These are phyloP conservation scores for Phytopythium mirpurense DNA, from an alignment of 352 stramenopile genomes.

Conservation along the genomic window DNA sequence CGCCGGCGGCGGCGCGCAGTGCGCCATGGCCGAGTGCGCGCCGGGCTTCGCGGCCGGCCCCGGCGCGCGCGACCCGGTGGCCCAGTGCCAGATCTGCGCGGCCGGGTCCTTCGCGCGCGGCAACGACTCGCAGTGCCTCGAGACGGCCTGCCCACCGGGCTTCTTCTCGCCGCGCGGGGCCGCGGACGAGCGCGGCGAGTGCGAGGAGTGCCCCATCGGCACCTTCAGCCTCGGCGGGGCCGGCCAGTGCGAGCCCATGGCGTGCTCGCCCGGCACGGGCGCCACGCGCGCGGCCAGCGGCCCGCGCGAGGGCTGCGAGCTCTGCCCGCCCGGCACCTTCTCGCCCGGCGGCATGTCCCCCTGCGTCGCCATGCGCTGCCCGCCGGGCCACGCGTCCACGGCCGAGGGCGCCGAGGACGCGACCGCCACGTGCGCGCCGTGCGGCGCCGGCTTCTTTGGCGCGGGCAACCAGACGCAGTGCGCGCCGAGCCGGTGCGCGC, in stretches of 20 bases:
- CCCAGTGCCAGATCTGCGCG: conserved; percentile 26
- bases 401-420: conserved; percentile 11
- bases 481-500: conserved; percentile 18
- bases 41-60: conserved; percentile 29
- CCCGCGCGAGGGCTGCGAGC: conserved; percentile 15
- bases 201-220: conserved; percentile 26
- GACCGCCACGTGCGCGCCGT: conserved; percentile 21
- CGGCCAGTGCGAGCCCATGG: conserved; percentile 26
- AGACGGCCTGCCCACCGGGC: conserved; percentile 22
- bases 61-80: conserved; percentile 18
- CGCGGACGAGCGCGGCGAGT: conserved; percentile 16
- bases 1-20: conserved; percentile 26
- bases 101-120: conserved; percentile 34
- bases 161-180: conserved; percentile 35
- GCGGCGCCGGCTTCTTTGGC: conserved; percentile 22
- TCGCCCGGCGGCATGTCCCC: conserved; percentile 25
- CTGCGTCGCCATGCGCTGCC: conserved; percentile 27
- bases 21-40: conserved; percentile 28
- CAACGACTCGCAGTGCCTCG: conserved; percentile 24
- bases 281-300: conserved; percentile 21
- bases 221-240: conserved; percentile 31
- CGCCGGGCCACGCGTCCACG: conserved; percentile 20
- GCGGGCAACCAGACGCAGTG: conserved; percentile 32
- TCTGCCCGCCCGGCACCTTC: conserved; percentile 26
- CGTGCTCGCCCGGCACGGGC: conserved; percentile 29